Percentiles rank a stretch among this genome's conserved stretches.
Evolutionary conservation across 1,284 basidiomycete species (phyloP).

Genomic region (Fomes fomentarius): DNA sequence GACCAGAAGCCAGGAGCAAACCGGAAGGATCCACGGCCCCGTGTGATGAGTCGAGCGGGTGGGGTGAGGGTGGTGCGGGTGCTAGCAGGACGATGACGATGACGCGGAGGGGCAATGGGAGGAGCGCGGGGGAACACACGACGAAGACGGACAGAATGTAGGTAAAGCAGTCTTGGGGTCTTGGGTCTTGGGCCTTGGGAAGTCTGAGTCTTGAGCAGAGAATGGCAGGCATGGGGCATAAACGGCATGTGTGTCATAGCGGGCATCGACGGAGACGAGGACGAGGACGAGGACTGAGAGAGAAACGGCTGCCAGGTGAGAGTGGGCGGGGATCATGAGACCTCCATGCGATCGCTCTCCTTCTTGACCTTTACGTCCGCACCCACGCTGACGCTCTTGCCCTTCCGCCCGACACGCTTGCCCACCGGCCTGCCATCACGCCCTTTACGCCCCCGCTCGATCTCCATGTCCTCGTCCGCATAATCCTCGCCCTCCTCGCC

Average conservation of each 20-base stretch:
- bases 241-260: conserved; percentile 1
- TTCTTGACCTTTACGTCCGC: conserved; percentile 35
- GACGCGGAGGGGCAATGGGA: too few relatives aligned
- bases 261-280: neutral
- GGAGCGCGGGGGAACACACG: neutral
- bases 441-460: conserved; percentile 32
- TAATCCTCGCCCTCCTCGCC: conserved; percentile 24
- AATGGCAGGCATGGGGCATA: neutral
- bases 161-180: neutral
- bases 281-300: neutral
- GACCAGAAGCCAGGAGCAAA: conserved; percentile 8
- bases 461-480: conserved; percentile 28
- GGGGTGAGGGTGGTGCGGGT: too few relatives aligned
- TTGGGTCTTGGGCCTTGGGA: neutral
- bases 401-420: conserved; percentile 25
- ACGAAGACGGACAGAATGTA: neutral
- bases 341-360: conserved; percentile 29
- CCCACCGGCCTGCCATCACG: conserved; percentile 34
- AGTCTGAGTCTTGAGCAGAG: neutral
- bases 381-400: conserved; percentile 23
- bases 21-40: too few relatives aligned
- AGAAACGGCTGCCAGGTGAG: too few relatives aligned
- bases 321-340: too few relatives aligned
- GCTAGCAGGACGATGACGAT: too few relatives aligned
- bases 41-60: too few relatives aligned